These are phyloP conservation scores for Nannochloropsis salina DNA, from an alignment of 108 stramenopile genomes.

Conservation along the genomic window DNA sequence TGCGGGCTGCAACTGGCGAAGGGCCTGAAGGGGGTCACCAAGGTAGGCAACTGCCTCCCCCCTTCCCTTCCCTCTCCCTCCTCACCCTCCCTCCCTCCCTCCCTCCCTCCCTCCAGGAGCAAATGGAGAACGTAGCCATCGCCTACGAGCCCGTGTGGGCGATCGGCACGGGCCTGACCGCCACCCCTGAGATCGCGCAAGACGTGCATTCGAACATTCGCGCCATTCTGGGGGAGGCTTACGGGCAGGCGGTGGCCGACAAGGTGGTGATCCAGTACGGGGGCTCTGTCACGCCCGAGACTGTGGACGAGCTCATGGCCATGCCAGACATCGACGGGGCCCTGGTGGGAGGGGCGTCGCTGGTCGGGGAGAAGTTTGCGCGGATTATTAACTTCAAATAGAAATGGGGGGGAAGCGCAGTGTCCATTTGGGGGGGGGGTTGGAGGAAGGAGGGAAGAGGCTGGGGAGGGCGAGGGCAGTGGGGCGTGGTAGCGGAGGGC, in stretches of 20 bases:
- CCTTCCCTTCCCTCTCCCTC: not conserved
- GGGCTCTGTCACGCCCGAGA: slow-evolving; percentile 82
- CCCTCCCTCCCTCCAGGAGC: slow-evolving; percentile 45
- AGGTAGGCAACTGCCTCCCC: not conserved
- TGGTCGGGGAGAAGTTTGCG: slow-evolving; percentile 73
- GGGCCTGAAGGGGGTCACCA: slow-evolving; percentile 44
- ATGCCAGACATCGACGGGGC: slow-evolving; percentile 90
- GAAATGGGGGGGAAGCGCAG: no score
- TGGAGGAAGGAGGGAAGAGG: no score
- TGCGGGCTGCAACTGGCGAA: slow-evolving; percentile 54
- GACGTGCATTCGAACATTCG: slow-evolving; percentile 73
- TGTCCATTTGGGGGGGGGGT: no score
- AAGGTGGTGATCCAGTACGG: slow-evolving; percentile 79
- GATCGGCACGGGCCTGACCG: slow-evolving; percentile 51
- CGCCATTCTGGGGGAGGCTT: slow-evolving; percentile 65
- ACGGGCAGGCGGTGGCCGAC: slow-evolving; percentile 68
- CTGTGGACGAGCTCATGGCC: slow-evolving; percentile 81
- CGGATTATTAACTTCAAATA: slow-evolving; percentile 80
- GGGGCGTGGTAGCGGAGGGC: no score
- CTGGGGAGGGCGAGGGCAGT: no score
- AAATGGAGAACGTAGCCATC: slow-evolving; percentile 59
- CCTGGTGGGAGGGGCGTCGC: slow-evolving; percentile 90
- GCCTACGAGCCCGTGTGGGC: slow-evolving; percentile 57
- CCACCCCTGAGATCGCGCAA: slow-evolving; percentile 67
- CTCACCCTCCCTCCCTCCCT: not conserved